Percentiles rank a stretch among this genome's conserved stretches.
phyloP scores from a whole-genome alignment of 2,329 filamentous ascomycete genomes.

The Hypoxylon sp. region DNA sequence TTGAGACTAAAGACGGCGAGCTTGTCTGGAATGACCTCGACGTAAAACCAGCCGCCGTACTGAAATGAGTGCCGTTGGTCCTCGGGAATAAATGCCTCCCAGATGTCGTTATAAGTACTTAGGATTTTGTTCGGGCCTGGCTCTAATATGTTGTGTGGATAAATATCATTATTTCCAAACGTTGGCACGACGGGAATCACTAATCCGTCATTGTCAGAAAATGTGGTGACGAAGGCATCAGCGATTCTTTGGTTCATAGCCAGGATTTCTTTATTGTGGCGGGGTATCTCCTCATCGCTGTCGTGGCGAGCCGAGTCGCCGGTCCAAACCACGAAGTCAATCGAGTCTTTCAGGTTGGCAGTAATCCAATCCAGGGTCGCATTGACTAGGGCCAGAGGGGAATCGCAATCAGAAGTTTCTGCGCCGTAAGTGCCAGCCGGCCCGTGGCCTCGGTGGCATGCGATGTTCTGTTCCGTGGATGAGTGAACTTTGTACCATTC shows the following conservation, averaged over 20 bases:
- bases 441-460: slow-evolving; percentile 85
- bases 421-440: slow-evolving; percentile 85
- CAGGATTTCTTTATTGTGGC: slow-evolving; percentile 80
- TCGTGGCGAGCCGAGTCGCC: slow-evolving; percentile 92
- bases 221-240: slow-evolving; percentile 80
- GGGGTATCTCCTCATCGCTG: slow-evolving; percentile 83
- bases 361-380: slow-evolving; percentile 92
- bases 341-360: slow-evolving; percentile 77
- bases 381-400: slow-evolving; percentile 82
- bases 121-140: slow-evolving; percentile 91
- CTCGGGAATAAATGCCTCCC: slow-evolving; percentile 90
- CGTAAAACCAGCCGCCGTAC: slow-evolving; percentile 93
- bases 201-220: slow-evolving; percentile 71
- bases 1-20: slow-evolving; percentile 95
- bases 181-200: slow-evolving; percentile 87
- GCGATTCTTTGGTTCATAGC: slow-evolving; percentile 81
- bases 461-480: slow-evolving; percentile 73
- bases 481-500: slow-evolving; percentile 85
- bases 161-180: slow-evolving; percentile 96
- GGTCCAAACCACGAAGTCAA: slow-evolving; percentile 95
- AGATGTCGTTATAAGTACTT: slow-evolving; percentile 79
- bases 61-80: slow-evolving; percentile 91
- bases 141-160: slow-evolving; percentile 94
- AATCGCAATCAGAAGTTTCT: slow-evolving; percentile 89
- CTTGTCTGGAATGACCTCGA: slow-evolving; percentile 88